Conservation (phyloP, 83 land plant genomes). For the Thuja plicata region DNA sequence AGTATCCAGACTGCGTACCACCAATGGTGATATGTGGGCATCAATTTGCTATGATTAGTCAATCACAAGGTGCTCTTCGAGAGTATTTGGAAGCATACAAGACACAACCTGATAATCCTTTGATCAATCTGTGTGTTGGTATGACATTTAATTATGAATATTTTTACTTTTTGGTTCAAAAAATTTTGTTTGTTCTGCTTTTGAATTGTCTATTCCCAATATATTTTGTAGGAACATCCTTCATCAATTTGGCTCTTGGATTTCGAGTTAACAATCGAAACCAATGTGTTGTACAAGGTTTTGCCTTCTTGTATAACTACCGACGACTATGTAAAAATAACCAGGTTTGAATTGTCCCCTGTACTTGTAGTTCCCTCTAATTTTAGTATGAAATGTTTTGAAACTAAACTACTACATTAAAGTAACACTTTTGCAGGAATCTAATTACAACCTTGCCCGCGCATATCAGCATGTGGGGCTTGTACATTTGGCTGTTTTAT, state of each 20-base stretch:
- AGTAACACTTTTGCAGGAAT: slow-evolving; percentile 57
- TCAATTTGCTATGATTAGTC: slow-evolving; percentile 73
- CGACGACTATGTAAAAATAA: slow-evolving; percentile 63
- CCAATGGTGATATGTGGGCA: slow-evolving; percentile 80
- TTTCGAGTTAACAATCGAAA: slow-evolving; percentile 79
- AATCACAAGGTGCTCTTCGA: slow-evolving; percentile 81
- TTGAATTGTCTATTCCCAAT: not conserved
- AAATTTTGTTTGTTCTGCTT: not conserved
- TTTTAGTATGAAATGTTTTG: slow-evolving; percentile 1
- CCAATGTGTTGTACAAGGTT: slow-evolving; percentile 75
- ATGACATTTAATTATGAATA: slow-evolving; percentile 13
- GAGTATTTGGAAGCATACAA: slow-evolving; percentile 86
- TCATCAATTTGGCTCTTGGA: slow-evolving; percentile 86
- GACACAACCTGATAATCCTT: slow-evolving; percentile 83
- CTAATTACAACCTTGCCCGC: slow-evolving; percentile 83
- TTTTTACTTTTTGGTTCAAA: not conserved
- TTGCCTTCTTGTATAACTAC: slow-evolving; percentile 84
- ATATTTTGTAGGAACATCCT: slow-evolving; percentile 52
- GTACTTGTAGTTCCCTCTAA: not conserved
- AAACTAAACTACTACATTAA: not conserved
- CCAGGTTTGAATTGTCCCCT: slow-evolving; percentile 37
- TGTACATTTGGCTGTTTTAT: slow-evolving; percentile 76
- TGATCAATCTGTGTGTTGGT: slow-evolving; percentile 91
- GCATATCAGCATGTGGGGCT: slow-evolving; percentile 96
- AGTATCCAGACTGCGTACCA: slow-evolving; percentile 70